Base-by-base conservation (phyloP, 2,329 filamentous ascomycete species). In the Periconia sp. region DNA sequence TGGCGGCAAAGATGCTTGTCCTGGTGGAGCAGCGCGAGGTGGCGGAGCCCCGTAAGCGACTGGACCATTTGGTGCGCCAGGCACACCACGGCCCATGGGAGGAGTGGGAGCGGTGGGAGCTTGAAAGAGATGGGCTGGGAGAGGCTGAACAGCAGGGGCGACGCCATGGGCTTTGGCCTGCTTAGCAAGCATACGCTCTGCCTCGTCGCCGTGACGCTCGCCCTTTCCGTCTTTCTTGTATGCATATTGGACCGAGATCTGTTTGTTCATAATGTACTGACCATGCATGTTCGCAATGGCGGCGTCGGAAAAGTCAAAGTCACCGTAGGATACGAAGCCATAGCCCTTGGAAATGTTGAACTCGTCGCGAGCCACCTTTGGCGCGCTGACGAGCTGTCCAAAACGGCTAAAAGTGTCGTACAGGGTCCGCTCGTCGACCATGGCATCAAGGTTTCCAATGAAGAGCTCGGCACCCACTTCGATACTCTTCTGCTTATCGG, bases 211-310 rank as follows among this genome's bases (percentile, higher is more conserved):
- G 67, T 99, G 94, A 45, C 94, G 81, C 74, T 97, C 92, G 59
- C 92, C 92, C 75, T 96, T 96, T 57, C 94, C 94, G 64, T 99
- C 94, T 74, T 97, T 97, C 80, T 99, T 99, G 81, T 96, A 97
- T 26, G 94, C 94, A 71, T 97, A 99, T 72, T 97, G 92, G 31
- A 99, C 94, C 3, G 88, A 89, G 59, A 97, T 87, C 71, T 96
- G 89, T 75, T 96, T 96, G 78, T 94, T 96, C 79, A 95, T 92
- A 48, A 99, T 83, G 72, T 94, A 97, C 74, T 97, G 92, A 37
- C 90, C 90, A 68, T 96, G 88, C 87, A 99, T 92, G 68, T 92
- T 94, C 55, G 85, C 81, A 51, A 95, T 89, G 29, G 94, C 92
- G 50, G 89, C 87, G 64, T 99, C 94, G 9, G 90, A 94, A 57